phyloP scores from a whole-genome alignment of 2,329 filamentous ascomycete species.

The Fusarium subglutinans region DNA sequence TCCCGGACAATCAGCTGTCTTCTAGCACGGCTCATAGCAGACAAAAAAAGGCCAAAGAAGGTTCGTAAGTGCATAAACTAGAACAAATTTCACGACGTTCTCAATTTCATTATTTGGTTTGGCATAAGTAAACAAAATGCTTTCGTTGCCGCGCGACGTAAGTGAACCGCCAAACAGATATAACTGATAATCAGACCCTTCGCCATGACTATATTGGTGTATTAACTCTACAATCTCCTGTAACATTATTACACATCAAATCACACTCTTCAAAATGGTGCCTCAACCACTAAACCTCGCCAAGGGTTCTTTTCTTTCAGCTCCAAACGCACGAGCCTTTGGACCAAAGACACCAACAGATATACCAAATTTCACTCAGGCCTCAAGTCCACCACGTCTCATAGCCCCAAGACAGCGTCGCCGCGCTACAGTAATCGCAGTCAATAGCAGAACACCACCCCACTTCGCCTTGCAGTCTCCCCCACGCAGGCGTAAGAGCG shows the following conservation, averaged over 20 bases:
- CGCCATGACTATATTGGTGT: too few relatives aligned
- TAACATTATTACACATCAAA: too few relatives aligned
- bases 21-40: too few relatives aligned
- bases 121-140: neutral
- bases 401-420: neutral
- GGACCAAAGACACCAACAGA: neutral
- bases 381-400: neutral
- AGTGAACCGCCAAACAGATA: neutral
- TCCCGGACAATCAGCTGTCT: neutral
- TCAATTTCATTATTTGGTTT: neutral
- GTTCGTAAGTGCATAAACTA: neutral
- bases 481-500: neutral
- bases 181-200: neutral
- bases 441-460: neutral
- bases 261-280: neutral
- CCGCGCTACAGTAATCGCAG: neutral
- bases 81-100: rapidly evolving
- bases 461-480: neutral
- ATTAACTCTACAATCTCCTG: too few relatives aligned
- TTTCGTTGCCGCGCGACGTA: neutral
- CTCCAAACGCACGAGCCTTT: neutral
- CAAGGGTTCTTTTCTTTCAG: rapidly evolving
- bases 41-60: rapidly evolving
- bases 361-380: rapidly evolving
- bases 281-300: neutral